Percentiles rank a stretch among this genome's conserved stretches.
phyloP scores from a whole-genome alignment of 176 grass and related monocot species.

The Areca catechu region DNA sequence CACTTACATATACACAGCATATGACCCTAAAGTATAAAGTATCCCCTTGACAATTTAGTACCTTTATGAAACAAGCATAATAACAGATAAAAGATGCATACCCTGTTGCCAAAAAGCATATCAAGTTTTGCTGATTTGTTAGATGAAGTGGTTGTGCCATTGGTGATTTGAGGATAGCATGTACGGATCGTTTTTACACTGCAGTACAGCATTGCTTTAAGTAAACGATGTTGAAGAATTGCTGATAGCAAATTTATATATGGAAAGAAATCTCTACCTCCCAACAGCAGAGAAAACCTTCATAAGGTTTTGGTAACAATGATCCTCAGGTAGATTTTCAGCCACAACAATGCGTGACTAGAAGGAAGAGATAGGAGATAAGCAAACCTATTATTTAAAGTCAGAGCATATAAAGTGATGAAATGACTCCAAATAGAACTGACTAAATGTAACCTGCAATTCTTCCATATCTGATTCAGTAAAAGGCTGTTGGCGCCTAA shows the following conservation, averaged over 20 bases:
- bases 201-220: constrained; percentile 21
- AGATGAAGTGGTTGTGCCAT: constrained; percentile 67
- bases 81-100: constrained; percentile 20
- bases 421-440: not conserved
- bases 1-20: no score
- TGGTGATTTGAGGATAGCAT: constrained; percentile 86
- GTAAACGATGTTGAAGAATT: not conserved
- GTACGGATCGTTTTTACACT: constrained; percentile 97
- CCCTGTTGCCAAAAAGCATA: constrained; percentile 99
- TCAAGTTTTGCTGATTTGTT: constrained; percentile 92
- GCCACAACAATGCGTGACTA: constrained; percentile 92
- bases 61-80: constrained; percentile 7
- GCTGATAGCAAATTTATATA: not conserved
- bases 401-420: constrained; percentile 6
- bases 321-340: constrained; percentile 98
- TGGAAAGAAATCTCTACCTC: constrained; percentile 38
- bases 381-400: constrained; percentile 6
- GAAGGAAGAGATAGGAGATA: constrained; percentile 10
- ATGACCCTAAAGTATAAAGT: no score
- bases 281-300: constrained; percentile 91
- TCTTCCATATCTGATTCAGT: constrained; percentile 87
- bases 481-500: constrained; percentile 69
- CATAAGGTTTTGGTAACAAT: constrained; percentile 98
- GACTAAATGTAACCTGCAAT: constrained; percentile 47
- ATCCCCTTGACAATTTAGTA: no score